These are phyloP conservation scores for Rosa hybrid DNA, from an alignment of 331 rosid species.

Conservation along the genomic window DNA sequence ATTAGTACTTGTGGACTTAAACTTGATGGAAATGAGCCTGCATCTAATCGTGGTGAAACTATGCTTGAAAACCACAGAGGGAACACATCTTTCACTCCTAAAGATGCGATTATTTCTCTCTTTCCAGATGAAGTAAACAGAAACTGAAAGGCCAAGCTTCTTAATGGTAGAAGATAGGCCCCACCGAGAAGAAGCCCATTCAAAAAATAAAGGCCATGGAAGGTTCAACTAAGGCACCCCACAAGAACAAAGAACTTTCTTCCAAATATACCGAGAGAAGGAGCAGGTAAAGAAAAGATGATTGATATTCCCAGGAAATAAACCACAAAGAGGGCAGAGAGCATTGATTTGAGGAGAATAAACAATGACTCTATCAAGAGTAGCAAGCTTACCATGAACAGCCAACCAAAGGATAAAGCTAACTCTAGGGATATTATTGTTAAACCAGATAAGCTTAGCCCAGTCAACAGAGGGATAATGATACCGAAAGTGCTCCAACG, in stretches of 20 bases:
- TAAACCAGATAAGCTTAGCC: not conserved
- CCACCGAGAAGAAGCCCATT: not conserved
- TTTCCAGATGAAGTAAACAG: too few species aligned
- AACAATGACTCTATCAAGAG: not conserved
- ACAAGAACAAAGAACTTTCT: not conserved
- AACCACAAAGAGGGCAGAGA: not conserved
- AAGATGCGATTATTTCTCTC: too few species aligned
- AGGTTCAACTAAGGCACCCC: not conserved
- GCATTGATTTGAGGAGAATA: too few species aligned
- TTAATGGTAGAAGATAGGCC: too few species aligned
- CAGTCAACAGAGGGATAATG: not conserved
- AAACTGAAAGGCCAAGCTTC: too few species aligned
- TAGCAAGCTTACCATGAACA: not conserved
- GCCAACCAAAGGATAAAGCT: not conserved
- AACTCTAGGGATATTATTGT: not conserved
- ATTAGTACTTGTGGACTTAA: not conserved
- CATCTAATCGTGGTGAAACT: not conserved
- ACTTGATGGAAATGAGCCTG: not conserved
- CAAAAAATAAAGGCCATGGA: not conserved
- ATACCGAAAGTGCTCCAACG: not conserved
- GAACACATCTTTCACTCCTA: not conserved
- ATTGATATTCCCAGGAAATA: not conserved
- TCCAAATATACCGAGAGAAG: not conserved
- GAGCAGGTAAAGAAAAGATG: not conserved
- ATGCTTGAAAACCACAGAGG: not conserved